A percentile compares a stretch with the other conserved stretches of the same genome.
These are phyloP conservation scores for Phytopythium mirpurense DNA, from an alignment of 352 stramenopile genomes.

Conservation along the genomic window DNA sequence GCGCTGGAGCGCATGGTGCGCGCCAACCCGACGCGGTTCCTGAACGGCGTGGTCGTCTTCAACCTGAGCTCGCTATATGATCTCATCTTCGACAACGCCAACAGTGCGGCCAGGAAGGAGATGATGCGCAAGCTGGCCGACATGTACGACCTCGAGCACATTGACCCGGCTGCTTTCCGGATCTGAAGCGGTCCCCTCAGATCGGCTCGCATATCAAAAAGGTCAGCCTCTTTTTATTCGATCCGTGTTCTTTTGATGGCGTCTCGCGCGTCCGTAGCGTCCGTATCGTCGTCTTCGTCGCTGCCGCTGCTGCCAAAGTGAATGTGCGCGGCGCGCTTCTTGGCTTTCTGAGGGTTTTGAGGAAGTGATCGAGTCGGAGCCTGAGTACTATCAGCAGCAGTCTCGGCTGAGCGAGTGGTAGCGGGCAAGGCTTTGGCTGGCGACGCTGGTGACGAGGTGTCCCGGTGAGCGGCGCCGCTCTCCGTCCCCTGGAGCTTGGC, in stretches of 20 bases:
- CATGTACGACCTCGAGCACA: slow-evolving; percentile 70
- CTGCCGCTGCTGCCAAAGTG: slow-evolving; percentile 25
- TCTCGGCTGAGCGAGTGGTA: not conserved
- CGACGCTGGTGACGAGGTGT: not conserved
- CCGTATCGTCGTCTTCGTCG: slow-evolving; percentile 15
- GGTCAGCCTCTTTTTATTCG: slow-evolving; percentile 14
- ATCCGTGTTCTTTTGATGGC: slow-evolving; percentile 16
- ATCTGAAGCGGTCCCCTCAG: slow-evolving; percentile 34
- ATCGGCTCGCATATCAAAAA: too few relatives aligned
- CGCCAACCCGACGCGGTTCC: slow-evolving; percentile 57
- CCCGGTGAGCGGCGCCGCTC: not conserved
- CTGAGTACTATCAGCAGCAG: not conserved
- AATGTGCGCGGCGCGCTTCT: slow-evolving; percentile 20
- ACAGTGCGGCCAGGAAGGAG: slow-evolving; percentile 72
- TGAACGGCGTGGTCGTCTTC: slow-evolving; percentile 69
- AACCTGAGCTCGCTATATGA: slow-evolving; percentile 83
- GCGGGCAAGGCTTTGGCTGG: not conserved
- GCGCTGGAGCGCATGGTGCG: slow-evolving; percentile 71
- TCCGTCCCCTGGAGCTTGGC: slow-evolving; percentile 18
- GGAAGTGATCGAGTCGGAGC: not conserved
- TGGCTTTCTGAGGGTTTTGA: not conserved
- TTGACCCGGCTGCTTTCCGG: slow-evolving; percentile 59
- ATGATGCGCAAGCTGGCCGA: slow-evolving; percentile 81
- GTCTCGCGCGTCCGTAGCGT: slow-evolving; percentile 11
- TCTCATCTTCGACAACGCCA: slow-evolving; percentile 68